Evolutionary conservation across 179 eudicot genomes (phyloP).

Genomic region (Camellia oleifera): DNA sequence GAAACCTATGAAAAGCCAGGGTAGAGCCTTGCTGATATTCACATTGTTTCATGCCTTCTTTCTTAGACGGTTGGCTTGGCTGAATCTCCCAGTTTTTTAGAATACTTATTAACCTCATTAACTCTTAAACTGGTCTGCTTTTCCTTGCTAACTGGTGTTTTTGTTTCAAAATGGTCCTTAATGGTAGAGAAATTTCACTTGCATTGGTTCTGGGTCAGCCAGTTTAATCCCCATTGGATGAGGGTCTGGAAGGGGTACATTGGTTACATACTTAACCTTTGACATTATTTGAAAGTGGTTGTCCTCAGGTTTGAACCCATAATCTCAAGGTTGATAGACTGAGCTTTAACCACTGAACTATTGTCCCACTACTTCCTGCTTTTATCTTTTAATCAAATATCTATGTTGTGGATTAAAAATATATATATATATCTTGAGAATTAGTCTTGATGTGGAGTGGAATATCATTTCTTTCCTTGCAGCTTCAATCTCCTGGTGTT

Average conservation of each 20-base stretch:
- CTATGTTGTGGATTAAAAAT: too few relatives aligned
- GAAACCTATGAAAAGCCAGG: background rate
- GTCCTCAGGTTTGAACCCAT: too few relatives aligned
- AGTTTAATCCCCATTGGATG: too few relatives aligned
- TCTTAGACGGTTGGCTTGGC: background rate
- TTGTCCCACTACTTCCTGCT: too few relatives aligned
- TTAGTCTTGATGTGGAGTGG: conserved; percentile 11
- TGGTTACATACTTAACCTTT: too few relatives aligned
- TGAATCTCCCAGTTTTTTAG: background rate
- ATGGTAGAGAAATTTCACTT: conserved; percentile 3
- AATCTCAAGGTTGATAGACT: too few relatives aligned
- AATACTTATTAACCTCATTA: background rate
- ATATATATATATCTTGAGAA: background rate
- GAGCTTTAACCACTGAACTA: too few relatives aligned
- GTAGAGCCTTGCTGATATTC: conserved; percentile 10
- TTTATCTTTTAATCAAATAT: too few relatives aligned
- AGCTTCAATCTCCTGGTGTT: conserved; percentile 97
- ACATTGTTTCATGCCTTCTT: conserved; percentile 7
- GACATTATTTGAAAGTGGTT: too few relatives aligned
- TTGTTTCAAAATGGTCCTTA: background rate
- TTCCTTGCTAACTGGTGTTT: background rate
- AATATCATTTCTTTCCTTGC: conserved; percentile 25
- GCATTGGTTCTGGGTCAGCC: background rate
- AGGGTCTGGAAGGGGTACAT: too few relatives aligned
- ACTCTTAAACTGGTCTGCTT: background rate